Conservation (phyloP, 2,329 filamentous ascomycete species). For the Plectosphaerella plurivora region DNA sequence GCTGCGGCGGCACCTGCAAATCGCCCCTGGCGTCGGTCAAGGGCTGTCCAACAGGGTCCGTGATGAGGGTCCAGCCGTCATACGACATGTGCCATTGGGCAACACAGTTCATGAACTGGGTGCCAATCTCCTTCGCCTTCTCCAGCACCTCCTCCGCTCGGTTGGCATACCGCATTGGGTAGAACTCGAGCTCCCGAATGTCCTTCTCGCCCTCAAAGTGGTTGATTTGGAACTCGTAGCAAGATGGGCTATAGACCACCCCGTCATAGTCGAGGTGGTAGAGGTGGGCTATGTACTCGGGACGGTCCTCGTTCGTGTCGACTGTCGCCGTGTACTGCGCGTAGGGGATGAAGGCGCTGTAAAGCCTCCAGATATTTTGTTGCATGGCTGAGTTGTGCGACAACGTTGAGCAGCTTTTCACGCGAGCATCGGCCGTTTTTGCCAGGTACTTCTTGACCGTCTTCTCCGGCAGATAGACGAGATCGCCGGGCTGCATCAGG, state of each 20-base stretch:
- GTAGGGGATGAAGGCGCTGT: neutral
- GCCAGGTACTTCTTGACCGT: neutral
- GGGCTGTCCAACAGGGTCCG: neutral
- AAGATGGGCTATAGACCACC: neutral
- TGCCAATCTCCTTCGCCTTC: neutral
- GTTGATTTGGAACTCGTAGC: neutral
- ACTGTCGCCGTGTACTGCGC: neutral
- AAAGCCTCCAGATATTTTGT: neutral
- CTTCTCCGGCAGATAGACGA: neutral
- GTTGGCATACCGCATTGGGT: neutral
- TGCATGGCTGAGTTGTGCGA: neutral
- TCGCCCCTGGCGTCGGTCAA: neutral
- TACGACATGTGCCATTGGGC: neutral
- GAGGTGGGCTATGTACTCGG: neutral
- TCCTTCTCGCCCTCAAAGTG: neutral
- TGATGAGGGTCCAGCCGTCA: neutral
- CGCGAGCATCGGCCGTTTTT: neutral
- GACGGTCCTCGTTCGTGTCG: neutral
- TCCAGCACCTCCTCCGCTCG: neutral
- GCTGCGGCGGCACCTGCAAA: neutral
- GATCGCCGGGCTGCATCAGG: neutral
- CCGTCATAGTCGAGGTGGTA: neutral
- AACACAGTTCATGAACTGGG: neutral
- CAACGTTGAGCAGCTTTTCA: neutral
- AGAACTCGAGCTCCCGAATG: neutral